These are phyloP conservation scores for Boechera retrofracta DNA, from an alignment of 345 rosid genomes.

Conservation along the genomic window DNA sequence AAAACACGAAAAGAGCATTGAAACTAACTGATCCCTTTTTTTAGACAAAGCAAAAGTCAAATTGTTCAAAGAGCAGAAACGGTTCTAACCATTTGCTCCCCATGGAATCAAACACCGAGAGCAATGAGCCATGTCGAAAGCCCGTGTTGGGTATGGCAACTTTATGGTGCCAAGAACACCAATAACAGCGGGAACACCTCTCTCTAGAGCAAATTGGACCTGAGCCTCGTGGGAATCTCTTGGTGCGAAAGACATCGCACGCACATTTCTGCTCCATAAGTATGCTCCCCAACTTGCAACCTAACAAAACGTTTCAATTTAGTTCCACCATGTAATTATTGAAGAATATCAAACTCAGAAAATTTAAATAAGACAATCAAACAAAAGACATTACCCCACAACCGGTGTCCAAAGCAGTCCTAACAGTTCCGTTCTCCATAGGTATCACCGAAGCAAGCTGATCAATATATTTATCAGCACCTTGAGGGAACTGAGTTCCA, in stretches of 20 bases:
- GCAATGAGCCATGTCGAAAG: constrained; percentile 99
- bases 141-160: constrained; percentile 89
- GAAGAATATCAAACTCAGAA: not conserved
- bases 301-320: constrained; percentile 41
- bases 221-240: constrained; percentile 99
- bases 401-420: constrained; percentile 97
- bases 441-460: constrained; percentile 95
- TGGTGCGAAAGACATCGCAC: constrained; percentile 98
- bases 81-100: constrained; percentile 85
- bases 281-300: constrained; percentile 99
- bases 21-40: not conserved
- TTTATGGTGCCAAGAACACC: constrained; percentile 96
- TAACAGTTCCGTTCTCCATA: constrained; percentile 84
- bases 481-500: constrained; percentile 99
- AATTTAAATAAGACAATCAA: not conserved
- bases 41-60: not conserved
- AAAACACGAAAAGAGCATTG: constrained; percentile 24
- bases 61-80: not conserved
- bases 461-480: constrained; percentile 94
- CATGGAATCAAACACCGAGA: constrained; percentile 98
- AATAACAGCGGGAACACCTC: constrained; percentile 98
- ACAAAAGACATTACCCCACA: constrained; percentile 77
- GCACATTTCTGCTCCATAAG: constrained; percentile 95
- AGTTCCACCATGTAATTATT: constrained; percentile 14
- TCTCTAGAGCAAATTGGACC: constrained; percentile 97